Evolutionary conservation across 768 basidiomycete genomes (phyloP).

Genomic region (Rhodotorula toruloides): DNA sequence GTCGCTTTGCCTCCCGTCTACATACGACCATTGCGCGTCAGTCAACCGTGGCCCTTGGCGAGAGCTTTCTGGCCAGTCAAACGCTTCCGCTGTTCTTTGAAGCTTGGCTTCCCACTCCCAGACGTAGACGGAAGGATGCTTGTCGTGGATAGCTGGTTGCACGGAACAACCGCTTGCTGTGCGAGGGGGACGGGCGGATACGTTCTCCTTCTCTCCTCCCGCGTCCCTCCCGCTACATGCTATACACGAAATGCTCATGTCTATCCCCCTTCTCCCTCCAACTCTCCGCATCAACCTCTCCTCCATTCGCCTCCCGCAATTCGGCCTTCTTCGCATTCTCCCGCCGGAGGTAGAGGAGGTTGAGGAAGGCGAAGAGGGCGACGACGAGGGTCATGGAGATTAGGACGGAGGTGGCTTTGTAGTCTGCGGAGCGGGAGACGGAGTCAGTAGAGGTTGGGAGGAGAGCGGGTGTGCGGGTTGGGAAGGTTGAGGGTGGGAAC

Average conservation of each 20-base stretch:
- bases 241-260: background rate
- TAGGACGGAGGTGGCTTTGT: background rate
- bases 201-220: no score
- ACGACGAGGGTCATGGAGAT: constrained; percentile 36
- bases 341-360: constrained; percentile 42
- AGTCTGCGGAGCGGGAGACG: no score
- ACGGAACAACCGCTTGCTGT: no score
- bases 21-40: no score
- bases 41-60: no score
- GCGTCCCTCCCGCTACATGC: background rate
- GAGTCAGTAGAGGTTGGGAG: no score
- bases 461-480: background rate
- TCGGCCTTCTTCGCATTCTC: constrained; percentile 23
- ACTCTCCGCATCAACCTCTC: background rate
- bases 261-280: background rate
- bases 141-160: no score
- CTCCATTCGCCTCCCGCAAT: background rate
- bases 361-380: constrained; percentile 45
- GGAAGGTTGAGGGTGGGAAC: background rate
- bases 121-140: no score
- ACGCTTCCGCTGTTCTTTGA: no score
- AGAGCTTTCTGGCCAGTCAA: no score
- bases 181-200: no score
- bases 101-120: no score
- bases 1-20: background rate